A percentile compares a stretch with the other conserved stretches of the same genome.
Conservation (phyloP, 2,329 filamentous ascomycete species). For the Paecilomyces variotii region DNA sequence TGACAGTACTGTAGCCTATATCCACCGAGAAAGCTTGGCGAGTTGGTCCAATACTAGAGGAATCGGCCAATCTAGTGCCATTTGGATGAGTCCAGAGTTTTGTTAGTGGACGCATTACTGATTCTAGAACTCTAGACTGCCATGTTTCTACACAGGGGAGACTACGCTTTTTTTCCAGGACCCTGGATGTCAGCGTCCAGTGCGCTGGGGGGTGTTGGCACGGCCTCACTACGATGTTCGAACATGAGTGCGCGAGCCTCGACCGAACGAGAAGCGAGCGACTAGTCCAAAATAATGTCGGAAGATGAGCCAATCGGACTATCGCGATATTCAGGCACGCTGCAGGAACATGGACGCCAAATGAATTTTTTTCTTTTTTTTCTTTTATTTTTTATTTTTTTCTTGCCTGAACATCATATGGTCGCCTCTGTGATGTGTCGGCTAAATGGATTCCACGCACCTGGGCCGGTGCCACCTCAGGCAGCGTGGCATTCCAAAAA, state of each 20-base stretch:
- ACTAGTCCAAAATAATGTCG: background rate
- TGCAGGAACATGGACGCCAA: background rate
- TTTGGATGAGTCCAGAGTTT: background rate
- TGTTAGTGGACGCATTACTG: background rate
- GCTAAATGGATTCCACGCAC: background rate
- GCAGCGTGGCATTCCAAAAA: background rate
- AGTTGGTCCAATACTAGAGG: background rate
- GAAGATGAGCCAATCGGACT: background rate
- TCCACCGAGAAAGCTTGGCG: background rate
- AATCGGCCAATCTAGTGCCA: background rate
- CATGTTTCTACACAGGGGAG: background rate
- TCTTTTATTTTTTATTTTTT: background rate
- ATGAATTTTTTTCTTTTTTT: background rate
- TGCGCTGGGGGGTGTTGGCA: background rate
- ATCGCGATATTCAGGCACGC: background rate
- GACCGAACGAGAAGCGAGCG: background rate
- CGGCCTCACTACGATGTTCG: background rate
- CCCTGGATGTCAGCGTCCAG: background rate
- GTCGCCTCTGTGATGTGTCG: background rate
- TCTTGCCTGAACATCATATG: background rate
- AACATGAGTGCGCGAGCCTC: background rate
- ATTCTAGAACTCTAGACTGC: background rate
- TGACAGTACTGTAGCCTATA: background rate
- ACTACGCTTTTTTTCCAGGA: background rate
- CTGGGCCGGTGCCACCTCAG: background rate